These are phyloP conservation scores for Thalia dealbata DNA, from an alignment of 176 grass and related monocot genomes.

Conservation along the genomic window DNA sequence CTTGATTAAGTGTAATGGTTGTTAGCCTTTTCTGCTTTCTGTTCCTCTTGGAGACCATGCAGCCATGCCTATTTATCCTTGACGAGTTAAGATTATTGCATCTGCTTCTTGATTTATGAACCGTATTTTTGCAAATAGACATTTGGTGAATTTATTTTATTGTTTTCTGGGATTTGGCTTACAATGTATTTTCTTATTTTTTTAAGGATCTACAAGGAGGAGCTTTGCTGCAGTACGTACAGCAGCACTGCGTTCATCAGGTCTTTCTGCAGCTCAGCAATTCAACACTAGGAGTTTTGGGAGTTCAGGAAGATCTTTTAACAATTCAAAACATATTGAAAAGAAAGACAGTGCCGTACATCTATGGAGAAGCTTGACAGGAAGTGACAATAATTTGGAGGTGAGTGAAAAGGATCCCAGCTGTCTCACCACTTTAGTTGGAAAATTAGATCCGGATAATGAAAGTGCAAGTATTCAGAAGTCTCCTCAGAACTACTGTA, in stretches of 20 bases:
- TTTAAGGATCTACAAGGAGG: conserved; percentile 11
- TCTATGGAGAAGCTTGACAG: background rate
- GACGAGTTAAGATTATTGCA: no score
- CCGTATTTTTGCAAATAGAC: background rate
- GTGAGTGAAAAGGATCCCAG: background rate
- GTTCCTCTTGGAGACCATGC: no score
- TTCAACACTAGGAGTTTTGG: background rate
- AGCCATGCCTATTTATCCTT: background rate
- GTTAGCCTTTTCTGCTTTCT: no score
- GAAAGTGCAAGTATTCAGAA: background rate
- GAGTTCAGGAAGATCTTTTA: background rate
- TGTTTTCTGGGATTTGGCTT: background rate
- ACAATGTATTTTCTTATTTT: background rate
- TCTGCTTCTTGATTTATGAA: background rate
- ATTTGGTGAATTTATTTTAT: background rate
- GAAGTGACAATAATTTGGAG: background rate
- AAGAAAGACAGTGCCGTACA: background rate
- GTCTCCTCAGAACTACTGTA: background rate
- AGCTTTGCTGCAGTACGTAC: conserved; percentile 14
- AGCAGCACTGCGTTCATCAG: conserved; percentile 15
- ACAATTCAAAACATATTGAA: background rate
- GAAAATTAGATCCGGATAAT: background rate
- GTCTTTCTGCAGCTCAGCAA: conserved; percentile 15
- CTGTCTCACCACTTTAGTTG: background rate
- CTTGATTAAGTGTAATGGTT: no score